These are phyloP conservation scores for Cutaneotrichosporon curvatum DNA, from an alignment of 1,284 basidiomycete species.

Conservation along the genomic window DNA sequence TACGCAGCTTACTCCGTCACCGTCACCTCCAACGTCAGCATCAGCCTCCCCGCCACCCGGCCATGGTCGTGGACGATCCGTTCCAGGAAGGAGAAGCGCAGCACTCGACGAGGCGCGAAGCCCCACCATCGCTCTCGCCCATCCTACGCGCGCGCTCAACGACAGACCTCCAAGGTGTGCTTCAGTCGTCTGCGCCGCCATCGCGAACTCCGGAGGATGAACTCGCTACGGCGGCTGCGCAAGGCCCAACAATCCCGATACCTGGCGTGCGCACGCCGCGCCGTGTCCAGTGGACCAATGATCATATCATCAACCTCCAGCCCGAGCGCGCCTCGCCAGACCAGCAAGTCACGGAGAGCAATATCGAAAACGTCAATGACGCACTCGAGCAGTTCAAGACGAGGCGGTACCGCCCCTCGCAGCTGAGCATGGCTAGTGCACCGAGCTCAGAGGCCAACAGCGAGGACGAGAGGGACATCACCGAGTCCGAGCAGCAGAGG, in stretches of 20 bases:
- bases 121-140: not conserved
- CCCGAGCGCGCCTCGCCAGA: constrained; percentile 20
- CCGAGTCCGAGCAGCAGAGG: too few species aligned
- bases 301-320: constrained; percentile 38
- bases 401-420: constrained; percentile 9
- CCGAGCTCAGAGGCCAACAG: not conserved
- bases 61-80: constrained; percentile 5
- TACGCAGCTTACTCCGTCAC: too few species aligned
- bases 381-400: constrained; percentile 34
- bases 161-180: not conserved
- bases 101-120: too few species aligned
- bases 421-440: constrained; percentile 19
- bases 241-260: not conserved
- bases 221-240: too few species aligned
- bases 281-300: constrained; percentile 42
- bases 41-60: too few species aligned
- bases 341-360: constrained; percentile 24
- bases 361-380: constrained; percentile 32
- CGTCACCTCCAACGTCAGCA: too few species aligned
- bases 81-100: not conserved
- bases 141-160: constrained; percentile 1
- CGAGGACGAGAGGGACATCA: not conserved
- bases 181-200: constrained; percentile 5
- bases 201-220: not conserved
- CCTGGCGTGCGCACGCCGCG: constrained; percentile 35